phyloP scores from a whole-genome alignment of 257 asterid genomes.

The Avicennia marina region DNA sequence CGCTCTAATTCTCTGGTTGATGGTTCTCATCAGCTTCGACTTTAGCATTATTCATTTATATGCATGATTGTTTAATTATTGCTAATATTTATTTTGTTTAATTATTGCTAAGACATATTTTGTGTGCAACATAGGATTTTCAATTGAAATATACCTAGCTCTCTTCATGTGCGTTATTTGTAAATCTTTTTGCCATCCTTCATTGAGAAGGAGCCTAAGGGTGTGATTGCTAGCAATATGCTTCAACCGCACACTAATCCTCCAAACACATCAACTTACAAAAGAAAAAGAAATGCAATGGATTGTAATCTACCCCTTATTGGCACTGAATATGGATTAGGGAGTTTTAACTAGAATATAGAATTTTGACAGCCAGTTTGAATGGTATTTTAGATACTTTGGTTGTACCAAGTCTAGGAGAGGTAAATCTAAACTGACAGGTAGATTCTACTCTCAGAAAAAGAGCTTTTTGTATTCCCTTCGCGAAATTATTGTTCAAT shows the following conservation, averaged over 20 bases:
- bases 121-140: background rate
- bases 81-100: constrained; percentile 2
- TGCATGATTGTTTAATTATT: constrained; percentile 5
- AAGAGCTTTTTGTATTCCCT: no score
- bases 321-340: no score
- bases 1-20: background rate
- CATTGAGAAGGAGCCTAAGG: background rate
- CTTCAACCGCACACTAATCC: background rate
- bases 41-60: background rate
- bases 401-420: no score
- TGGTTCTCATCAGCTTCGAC: background rate
- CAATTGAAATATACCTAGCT: background rate
- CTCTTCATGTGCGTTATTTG: no score
- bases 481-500: no score
- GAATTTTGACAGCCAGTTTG: background rate
- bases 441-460: no score
- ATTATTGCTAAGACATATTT: no score
- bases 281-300: no score
- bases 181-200: constrained; percentile 1
- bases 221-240: background rate
- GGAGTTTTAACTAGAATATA: background rate
- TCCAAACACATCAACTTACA: background rate
- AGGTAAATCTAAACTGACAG: no score
- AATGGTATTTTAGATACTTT: no score
- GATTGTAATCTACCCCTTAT: no score